Conservation (phyloP, 2,329 filamentous ascomycete species). For the Neophaeococcomyces aloes region DNA sequence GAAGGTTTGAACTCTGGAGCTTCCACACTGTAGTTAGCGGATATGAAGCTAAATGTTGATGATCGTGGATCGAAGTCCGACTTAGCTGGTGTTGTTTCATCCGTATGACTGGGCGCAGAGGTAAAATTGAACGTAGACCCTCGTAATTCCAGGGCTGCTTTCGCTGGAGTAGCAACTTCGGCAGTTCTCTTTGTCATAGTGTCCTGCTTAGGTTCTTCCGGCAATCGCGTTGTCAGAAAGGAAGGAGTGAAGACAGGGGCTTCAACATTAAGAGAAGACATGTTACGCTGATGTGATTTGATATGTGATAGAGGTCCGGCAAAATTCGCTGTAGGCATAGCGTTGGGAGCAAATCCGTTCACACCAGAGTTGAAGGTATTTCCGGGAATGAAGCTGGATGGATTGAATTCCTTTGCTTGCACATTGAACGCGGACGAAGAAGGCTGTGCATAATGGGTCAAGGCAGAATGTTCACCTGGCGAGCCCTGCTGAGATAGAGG, state of each 20-base stretch:
- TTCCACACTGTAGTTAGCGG: constrained; percentile 61
- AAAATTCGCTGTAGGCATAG: neutral
- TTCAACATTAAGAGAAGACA: constrained; percentile 43
- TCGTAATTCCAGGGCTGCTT: constrained; percentile 12
- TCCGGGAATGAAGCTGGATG: constrained; percentile 41
- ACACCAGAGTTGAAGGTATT: constrained; percentile 34
- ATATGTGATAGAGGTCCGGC: neutral
- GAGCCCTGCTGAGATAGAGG: constrained; percentile 2
- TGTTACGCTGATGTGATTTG: constrained; percentile 2
- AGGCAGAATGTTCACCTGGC: neutral
- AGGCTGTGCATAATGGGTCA: constrained; percentile 25
- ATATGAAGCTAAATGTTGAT: constrained; percentile 37
- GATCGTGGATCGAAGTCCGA: constrained; percentile 11
- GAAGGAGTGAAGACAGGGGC: constrained; percentile 61
- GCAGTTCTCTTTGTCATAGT: neutral
- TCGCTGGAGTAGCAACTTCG: neutral
- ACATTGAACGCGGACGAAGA: constrained; percentile 76
- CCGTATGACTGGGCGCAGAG: constrained; percentile 28
- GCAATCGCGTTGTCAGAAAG: constrained; percentile 10
- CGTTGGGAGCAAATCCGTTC: constrained; percentile 27
- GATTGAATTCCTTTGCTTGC: constrained; percentile 70
- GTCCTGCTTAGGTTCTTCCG: neutral
- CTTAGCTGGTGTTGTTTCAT: neutral
- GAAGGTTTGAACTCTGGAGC: constrained; percentile 65
- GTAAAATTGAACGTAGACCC: constrained; percentile 15